Percentiles rank a stretch among this genome's conserved stretches.
Conservation (phyloP, 2,329 filamentous ascomycete genomes). For the Aspergillus pseudoterreus region DNA sequence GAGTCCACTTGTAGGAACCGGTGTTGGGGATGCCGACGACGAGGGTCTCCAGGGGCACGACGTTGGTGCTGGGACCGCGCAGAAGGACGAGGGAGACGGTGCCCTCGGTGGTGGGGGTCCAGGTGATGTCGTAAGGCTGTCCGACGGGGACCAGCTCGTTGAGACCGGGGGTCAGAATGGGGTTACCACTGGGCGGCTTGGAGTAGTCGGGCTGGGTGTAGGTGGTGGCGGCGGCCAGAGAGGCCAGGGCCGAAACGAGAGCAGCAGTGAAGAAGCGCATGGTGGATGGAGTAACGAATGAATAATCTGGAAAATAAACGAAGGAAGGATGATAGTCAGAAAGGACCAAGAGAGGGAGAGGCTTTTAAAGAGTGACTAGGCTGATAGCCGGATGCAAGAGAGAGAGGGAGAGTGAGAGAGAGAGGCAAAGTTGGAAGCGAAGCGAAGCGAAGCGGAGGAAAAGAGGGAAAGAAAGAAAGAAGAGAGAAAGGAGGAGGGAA, state of each 20-base stretch:
- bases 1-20: slow-evolving; percentile 55
- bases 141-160: slow-evolving; percentile 54
- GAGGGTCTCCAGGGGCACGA: slow-evolving; percentile 49
- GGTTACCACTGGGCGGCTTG: slow-evolving; percentile 47
- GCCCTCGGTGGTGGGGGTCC: slow-evolving; percentile 42
- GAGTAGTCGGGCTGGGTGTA: slow-evolving; percentile 35
- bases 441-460: slow-evolving; percentile 9
- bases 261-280: slow-evolving; percentile 39
- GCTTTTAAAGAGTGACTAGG: slow-evolving; percentile 14
- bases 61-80: slow-evolving; percentile 55
- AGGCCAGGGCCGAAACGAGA: slow-evolving; percentile 36
- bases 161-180: slow-evolving; percentile 51
- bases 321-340: slow-evolving; percentile 14
- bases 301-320: neutral
- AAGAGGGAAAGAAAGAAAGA: slow-evolving; percentile 4
- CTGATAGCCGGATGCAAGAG: slow-evolving; percentile 12
- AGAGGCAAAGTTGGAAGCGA: slow-evolving; percentile 13
- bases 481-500: neutral
- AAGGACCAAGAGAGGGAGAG: slow-evolving; percentile 23
- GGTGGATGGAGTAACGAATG: slow-evolving; percentile 14
- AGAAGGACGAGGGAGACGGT: slow-evolving; percentile 57
- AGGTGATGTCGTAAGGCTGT: slow-evolving; percentile 56
- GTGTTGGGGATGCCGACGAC: slow-evolving; percentile 54
- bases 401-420: neutral
- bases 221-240: slow-evolving; percentile 37